Base-by-base conservation (phyloP, 2,329 filamentous ascomycete genomes). In the Aspergillus sp. region DNA sequence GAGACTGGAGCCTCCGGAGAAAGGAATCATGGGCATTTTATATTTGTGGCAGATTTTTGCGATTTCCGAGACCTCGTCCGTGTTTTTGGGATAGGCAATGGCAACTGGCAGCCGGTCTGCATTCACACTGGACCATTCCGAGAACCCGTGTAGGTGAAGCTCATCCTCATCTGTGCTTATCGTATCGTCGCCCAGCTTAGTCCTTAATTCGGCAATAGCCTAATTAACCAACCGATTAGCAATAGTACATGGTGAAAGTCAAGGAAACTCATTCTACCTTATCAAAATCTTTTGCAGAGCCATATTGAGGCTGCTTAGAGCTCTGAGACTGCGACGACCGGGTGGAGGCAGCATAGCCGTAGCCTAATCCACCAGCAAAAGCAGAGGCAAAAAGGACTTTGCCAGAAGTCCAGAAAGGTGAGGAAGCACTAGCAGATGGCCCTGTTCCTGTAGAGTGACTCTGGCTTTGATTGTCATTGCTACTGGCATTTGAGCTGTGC, bases 21-120 rank as follows among this genome's bases (percentile, higher is more conserved):
- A 95, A 0, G 88, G 85, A 47, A 93, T 86, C 70, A 95, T 86
- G 1, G 90, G 90, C 42, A 95, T 79, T 11, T 78, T 82, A 65
- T 90, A 84, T 62, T 85, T 85, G 68, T 86, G 76, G 68, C 90
- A 95, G 43, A 90, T 74, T 51, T 83, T 75, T 29, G 81, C 83
- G 44, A 88, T 79, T 32, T 69, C 59, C 0, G 77, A 79, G 2
- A 88, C 84, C 12, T 88, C 76, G 44, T 81, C 76, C 0, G 84
- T 88, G 1, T 71, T 76, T 28, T 70, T 74, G 0, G 85, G 85
- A 49, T 83, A 83, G 2, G 79, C 79, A 7, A 88, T 74, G 1
- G 83, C 82, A 5, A 84, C 76, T 0, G 84, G 82, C 1, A 84
- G 69, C 13, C 73, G 74, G 28, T 80, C 72, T 27, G 80, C 78